Percentiles rank a stretch among this genome's conserved stretches.
Evolutionary conservation across 768 basidiomycete species (phyloP).

Genomic region (Trametes sanguinea): DNA sequence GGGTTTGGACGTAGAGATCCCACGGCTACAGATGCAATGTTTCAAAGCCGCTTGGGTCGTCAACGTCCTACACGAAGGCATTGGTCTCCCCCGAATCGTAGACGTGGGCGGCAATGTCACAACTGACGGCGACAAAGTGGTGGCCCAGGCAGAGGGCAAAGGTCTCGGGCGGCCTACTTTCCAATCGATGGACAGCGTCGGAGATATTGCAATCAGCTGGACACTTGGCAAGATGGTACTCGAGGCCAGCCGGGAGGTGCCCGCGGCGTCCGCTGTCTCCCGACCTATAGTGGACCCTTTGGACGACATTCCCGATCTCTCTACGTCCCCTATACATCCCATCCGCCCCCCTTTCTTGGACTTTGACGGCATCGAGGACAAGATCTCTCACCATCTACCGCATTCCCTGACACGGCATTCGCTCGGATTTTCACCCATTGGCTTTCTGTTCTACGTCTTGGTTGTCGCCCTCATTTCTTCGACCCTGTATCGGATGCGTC

Average conservation of each 20-base stretch:
- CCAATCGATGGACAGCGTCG: conserved; percentile 90
- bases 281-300: conserved; percentile 74
- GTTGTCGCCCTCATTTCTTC: conserved; percentile 45
- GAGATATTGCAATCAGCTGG: conserved; percentile 94
- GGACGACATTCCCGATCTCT: conserved; percentile 58
- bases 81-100: conserved; percentile 89
- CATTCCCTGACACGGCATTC: conserved; percentile 59
- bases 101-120: conserved; percentile 82
- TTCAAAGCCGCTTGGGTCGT: conserved; percentile 99
- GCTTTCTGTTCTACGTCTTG: conserved; percentile 57
- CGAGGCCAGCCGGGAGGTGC: conserved; percentile 89
- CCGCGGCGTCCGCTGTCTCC: conserved; percentile 44
- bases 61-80: conserved; percentile 94
- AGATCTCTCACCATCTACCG: conserved; percentile 67
- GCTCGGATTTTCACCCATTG: conserved; percentile 71
- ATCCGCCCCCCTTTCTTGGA: conserved; percentile 65
- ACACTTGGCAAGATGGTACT: conserved; percentile 99
- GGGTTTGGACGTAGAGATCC: conserved; percentile 75
- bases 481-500: conserved; percentile 58
- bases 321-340: conserved; percentile 56
- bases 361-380: conserved; percentile 62
- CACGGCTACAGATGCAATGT: conserved; percentile 94
- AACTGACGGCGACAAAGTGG: conserved; percentile 68
- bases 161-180: conserved; percentile 84
- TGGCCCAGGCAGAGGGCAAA: conserved; percentile 75